Conservation (phyloP, 495 filamentous ascomycete genomes). For the Aspergillus diversus region DNA sequence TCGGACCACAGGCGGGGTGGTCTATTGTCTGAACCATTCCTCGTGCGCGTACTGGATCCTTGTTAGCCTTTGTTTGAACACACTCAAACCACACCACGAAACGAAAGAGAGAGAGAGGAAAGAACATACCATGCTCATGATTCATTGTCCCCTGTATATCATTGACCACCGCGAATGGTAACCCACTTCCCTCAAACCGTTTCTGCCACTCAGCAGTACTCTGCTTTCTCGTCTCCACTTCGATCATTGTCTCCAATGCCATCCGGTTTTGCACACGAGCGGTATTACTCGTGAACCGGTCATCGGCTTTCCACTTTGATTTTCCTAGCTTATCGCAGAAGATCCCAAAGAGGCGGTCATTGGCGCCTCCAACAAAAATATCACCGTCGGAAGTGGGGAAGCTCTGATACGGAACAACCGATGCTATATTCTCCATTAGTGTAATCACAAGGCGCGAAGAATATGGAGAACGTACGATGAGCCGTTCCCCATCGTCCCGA, state of each 20-base stretch:
- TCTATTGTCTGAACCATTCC: conserved; percentile 88
- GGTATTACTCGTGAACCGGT: conserved; percentile 78
- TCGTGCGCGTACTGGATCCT: conserved; percentile 66
- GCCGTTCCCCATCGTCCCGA: conserved; percentile 92
- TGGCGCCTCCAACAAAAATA: conserved; percentile 90
- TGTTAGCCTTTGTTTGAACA: no score
- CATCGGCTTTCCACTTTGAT: conserved; percentile 78
- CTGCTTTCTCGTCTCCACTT: conserved; percentile 70
- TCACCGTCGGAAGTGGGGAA: conserved; percentile 94
- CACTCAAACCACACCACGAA: not conserved
- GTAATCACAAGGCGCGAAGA: not conserved
- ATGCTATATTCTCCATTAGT: conserved; percentile 57
- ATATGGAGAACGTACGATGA: conserved; percentile 66
- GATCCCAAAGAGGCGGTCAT: conserved; percentile 87
- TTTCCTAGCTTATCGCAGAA: conserved; percentile 77
- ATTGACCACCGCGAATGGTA: conserved; percentile 96
- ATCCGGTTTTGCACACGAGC: conserved; percentile 76
- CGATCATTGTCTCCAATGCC: conserved; percentile 76
- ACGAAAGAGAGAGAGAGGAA: conserved; percentile 14
- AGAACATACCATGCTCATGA: conserved; percentile 71
- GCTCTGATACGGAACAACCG: conserved; percentile 93
- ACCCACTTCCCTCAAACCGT: conserved; percentile 82
- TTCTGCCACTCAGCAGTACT: conserved; percentile 90
- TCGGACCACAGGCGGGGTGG: conserved; percentile 78
- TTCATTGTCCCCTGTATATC: conserved; percentile 83